These are phyloP conservation scores for Bonia amplexicaulis DNA, from an alignment of 176 grass and related monocot genomes.

Conservation along the genomic window DNA sequence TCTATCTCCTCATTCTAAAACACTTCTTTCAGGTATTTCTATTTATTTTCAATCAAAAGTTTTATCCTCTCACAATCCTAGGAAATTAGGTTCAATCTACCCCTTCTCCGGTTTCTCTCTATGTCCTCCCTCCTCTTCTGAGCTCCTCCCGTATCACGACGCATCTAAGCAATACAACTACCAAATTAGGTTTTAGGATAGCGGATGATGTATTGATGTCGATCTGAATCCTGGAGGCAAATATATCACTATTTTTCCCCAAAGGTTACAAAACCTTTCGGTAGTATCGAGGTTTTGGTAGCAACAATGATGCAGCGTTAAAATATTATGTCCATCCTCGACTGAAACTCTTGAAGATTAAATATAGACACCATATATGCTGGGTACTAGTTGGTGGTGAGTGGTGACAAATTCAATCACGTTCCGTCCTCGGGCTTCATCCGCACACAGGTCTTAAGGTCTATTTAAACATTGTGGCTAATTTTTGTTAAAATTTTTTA, in stretches of 20 bases:
- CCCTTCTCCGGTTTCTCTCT: too few relatives aligned
- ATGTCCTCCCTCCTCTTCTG: not conserved
- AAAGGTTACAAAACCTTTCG: too few relatives aligned
- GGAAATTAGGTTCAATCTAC: too few relatives aligned
- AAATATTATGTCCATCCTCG: not conserved
- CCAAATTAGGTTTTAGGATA: not conserved
- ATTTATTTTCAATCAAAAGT: too few relatives aligned
- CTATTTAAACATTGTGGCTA: too few relatives aligned
- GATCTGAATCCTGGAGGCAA: not conserved
- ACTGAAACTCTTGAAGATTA: not conserved
- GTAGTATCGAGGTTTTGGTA: too few relatives aligned
- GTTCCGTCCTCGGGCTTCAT: too few relatives aligned
- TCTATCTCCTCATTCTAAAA: too few relatives aligned
- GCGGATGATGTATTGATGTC: not conserved
- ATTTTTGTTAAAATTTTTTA: too few relatives aligned
- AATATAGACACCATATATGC: not conserved
- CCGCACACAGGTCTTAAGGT: too few relatives aligned
- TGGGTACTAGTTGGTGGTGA: not conserved
- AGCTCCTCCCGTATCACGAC: too few relatives aligned
- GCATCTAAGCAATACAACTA: not conserved
- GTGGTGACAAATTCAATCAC: not conserved
- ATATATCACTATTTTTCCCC: not conserved
- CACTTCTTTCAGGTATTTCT: too few relatives aligned
- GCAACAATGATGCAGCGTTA: not conserved
- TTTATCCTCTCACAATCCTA: accelerated